Percentiles rank a stretch among this genome's conserved stretches.
These are phyloP conservation scores for Citrus sp. DNA, from an alignment of 345 rosid species.

Conservation along the genomic window DNA sequence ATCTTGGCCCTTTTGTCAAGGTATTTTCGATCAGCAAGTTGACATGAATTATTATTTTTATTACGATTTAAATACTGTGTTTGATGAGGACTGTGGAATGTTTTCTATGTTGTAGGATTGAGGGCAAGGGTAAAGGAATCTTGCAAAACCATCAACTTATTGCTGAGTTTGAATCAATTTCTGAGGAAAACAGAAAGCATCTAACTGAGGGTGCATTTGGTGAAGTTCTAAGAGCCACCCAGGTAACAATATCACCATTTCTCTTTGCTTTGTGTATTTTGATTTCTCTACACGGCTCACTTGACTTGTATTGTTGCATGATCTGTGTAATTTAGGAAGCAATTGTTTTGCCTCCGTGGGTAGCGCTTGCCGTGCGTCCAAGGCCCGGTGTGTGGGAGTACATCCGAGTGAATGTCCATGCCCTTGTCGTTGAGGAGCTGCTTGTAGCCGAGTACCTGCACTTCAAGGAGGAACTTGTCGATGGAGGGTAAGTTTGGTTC, in stretches of 20 bases:
- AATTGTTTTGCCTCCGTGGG: conserved; percentile 82
- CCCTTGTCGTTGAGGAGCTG: conserved; percentile 82
- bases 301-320: neutral
- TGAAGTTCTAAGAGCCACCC: conserved; percentile 62
- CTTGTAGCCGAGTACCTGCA: conserved; percentile 73
- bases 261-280: neutral
- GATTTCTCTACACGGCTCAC: neutral
- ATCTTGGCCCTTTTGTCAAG: conserved; percentile 70
- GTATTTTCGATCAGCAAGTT: conserved; percentile 24
- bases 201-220: conserved; percentile 58
- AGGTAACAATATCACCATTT: conserved; percentile 34
- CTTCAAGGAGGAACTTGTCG: conserved; percentile 95
- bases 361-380: conserved; percentile 89
- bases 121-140: conserved; percentile 74
- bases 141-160: conserved; percentile 67
- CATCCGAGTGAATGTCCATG: conserved; percentile 72
- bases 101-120: conserved; percentile 44
- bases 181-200: conserved; percentile 47
- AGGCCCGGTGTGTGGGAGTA: conserved; percentile 99
- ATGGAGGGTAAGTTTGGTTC: conserved; percentile 56
- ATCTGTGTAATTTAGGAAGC: conserved; percentile 59
- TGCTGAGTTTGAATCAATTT: conserved; percentile 69
- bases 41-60: neutral
- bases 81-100: neutral
- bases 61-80: neutral